Evolutionary conservation across 2,329 filamentous ascomycete species (phyloP).

Genomic region (Trichoderma sp.): DNA sequence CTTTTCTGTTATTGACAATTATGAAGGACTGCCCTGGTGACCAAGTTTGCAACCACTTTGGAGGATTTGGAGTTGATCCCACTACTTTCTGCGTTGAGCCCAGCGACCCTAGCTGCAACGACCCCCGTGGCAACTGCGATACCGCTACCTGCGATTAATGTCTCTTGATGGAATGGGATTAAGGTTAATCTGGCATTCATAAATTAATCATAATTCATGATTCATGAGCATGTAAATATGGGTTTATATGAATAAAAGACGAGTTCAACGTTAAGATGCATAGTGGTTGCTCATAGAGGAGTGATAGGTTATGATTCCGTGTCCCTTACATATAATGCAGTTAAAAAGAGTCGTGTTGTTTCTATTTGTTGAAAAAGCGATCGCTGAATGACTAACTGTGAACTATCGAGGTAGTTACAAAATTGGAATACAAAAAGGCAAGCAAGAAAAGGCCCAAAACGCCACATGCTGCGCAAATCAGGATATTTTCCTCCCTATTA

Average conservation of each 20-base stretch:
- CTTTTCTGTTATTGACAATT: not conserved
- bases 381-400: not conserved
- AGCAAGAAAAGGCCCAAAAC: not conserved
- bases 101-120: conserved; percentile 11
- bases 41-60: conserved; percentile 20
- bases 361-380: not conserved
- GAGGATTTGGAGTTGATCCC: conserved; percentile 4
- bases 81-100: conserved; percentile 16
- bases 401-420: not conserved
- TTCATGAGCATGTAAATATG: not conserved
- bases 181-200: not conserved
- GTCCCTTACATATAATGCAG: not conserved
- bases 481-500: conserved; percentile 6
- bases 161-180: not conserved
- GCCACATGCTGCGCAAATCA: not conserved
- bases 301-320: not conserved
- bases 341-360: not conserved
- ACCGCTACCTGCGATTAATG: not conserved
- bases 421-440: not conserved
- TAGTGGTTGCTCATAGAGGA: not conserved
- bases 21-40: conserved; percentile 11
- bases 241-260: not conserved
- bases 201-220: not conserved
- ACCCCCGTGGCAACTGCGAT: conserved; percentile 9
- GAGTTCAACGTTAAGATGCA: not conserved